phyloP scores from a whole-genome alignment of 306 rosid genomes.

The Trifolium fragiferum region DNA sequence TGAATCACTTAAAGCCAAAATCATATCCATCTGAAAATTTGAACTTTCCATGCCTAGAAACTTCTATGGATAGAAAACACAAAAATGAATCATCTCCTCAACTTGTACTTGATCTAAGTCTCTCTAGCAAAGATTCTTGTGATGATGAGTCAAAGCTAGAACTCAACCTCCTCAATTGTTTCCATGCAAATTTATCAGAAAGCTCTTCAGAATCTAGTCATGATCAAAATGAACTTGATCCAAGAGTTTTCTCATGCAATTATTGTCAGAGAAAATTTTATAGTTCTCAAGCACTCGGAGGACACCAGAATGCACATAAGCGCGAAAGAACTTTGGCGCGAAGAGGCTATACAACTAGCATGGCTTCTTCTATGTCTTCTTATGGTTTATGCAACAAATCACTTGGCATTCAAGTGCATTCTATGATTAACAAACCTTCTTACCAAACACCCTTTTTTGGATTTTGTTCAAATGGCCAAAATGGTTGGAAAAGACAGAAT shows the following conservation, averaged over 20 bases:
- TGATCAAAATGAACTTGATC: conserved; percentile 56
- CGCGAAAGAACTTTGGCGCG: conserved; percentile 84
- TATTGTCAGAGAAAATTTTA: conserved; percentile 92
- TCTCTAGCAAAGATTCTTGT: conserved; percentile 53
- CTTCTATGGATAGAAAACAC: conserved; percentile 41
- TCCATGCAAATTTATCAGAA: conserved; percentile 53
- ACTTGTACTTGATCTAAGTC: conserved; percentile 72
- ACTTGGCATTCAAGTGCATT: conserved; percentile 84
- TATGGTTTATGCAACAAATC: conserved; percentile 72
- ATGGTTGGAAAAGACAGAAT: conserved; percentile 55
- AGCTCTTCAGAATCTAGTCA: conserved; percentile 50
- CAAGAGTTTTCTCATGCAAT: conserved; percentile 88
- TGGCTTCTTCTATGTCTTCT: conserved; percentile 73
- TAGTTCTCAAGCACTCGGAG: conserved; percentile 97
- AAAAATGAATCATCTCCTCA: conserved; percentile 35
- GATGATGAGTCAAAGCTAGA: conserved; percentile 57
- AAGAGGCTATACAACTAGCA: conserved; percentile 59
- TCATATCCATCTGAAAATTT: not conserved
- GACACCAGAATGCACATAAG: conserved; percentile 97
- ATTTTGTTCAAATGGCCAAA: conserved; percentile 47
- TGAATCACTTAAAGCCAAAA: conserved; percentile 51
- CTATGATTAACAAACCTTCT: conserved; percentile 82
- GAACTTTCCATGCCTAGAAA: conserved; percentile 19
- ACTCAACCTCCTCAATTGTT: conserved; percentile 75
- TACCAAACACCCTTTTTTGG: conserved; percentile 46